Evolutionary conservation across 1,284 basidiomycete species (phyloP), one percentile per base, ranked within the genome.

Genomic region (Schizopora paradoxa): DNA sequence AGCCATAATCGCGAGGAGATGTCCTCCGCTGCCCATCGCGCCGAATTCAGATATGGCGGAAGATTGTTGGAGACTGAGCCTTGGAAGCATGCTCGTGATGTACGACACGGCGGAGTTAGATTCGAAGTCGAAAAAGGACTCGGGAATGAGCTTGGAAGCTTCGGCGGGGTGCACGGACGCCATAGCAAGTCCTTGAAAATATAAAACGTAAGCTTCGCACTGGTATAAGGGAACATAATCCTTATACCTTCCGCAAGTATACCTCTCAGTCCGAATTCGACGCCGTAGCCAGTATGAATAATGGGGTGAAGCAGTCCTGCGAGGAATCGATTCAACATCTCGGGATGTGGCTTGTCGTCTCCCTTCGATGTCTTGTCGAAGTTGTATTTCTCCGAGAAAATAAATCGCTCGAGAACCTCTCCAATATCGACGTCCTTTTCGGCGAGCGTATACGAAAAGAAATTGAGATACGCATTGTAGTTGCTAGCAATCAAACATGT

Each of bases 201-300:
- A 8, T 31, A 14, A 31, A n/a, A n/a, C n/a, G n/a, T n/a, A n/a
- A n/a, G n/a, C n/a, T n/a, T n/a, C n/a, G n/a, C n/a, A n/a, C n/a
- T n/a, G n/a, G n/a, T n/a, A n/a, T n/a, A n/a, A n/a, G n/a, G n/a
- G n/a, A n/a, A n/a, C n/a, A n/a, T n/a, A 8, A n/a, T n/a, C n/a
- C n/a, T 46, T 58, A 5, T 42, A 77, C 81, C 80, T 70, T 86
- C 80, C 3, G 76, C 74, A 10, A 80, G 61, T 56, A 82, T 72
- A 2, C 82, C 82, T 2, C 68, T 69, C 11, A 84, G 55, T 5
- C 70, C 69, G 51, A 86, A 82, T 56, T 86, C 83, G 4, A 70
- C 60, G 3, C 80, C 82, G 56, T 79, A 80, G 0, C 79, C 81
- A 1, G 66, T 53, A 49, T 83, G 79, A 27, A 86, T 83, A 51